These are phyloP conservation scores for Spiromastix sp. DNA, from an alignment of 2,329 filamentous ascomycete genomes.

Conservation along the genomic window DNA sequence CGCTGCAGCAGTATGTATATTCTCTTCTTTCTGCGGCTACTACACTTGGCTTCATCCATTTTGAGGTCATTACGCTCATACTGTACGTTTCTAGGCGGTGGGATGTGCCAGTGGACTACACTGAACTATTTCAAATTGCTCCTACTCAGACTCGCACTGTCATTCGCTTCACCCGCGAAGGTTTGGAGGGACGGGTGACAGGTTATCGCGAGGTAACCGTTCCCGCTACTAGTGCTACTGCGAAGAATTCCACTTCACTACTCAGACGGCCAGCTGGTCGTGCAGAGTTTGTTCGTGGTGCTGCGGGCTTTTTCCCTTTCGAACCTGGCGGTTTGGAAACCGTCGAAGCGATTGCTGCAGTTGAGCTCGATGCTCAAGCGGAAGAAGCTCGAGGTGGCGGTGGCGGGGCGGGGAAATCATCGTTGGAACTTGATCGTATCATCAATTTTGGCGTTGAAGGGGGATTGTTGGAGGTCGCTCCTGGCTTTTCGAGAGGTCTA, in stretches of 20 bases:
- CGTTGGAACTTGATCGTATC: constrained; percentile 61
- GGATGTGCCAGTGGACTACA: constrained; percentile 70
- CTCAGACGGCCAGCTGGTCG: constrained; percentile 74
- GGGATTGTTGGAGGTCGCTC: constrained; percentile 68
- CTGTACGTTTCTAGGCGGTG: constrained; percentile 46
- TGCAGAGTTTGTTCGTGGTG: constrained; percentile 85
- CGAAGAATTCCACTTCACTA: constrained; percentile 89
- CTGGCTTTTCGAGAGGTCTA: constrained; percentile 71
- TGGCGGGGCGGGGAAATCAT: constrained; percentile 24
- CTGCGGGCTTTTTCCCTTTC: constrained; percentile 89
- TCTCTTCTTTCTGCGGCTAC: not conserved
- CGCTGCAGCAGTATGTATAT: constrained; percentile 60
- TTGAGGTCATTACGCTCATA: not conserved
- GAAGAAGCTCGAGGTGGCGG: constrained; percentile 37
- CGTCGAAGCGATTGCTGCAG: constrained; percentile 72
- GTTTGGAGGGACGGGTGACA: constrained; percentile 82
- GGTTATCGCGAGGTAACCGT: constrained; percentile 92
- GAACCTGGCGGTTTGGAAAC: constrained; percentile 80
- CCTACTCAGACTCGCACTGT: constrained; percentile 92
- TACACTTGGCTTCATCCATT: not conserved
- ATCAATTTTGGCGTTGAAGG: constrained; percentile 72
- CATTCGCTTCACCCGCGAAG: constrained; percentile 82
- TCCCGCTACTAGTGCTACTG: constrained; percentile 76
- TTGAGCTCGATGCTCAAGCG: constrained; percentile 62
- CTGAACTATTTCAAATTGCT: constrained; percentile 75